Evolutionary conservation across 495 filamentous ascomycete genomes (phyloP).

Genomic region (Tuber borchii): DNA sequence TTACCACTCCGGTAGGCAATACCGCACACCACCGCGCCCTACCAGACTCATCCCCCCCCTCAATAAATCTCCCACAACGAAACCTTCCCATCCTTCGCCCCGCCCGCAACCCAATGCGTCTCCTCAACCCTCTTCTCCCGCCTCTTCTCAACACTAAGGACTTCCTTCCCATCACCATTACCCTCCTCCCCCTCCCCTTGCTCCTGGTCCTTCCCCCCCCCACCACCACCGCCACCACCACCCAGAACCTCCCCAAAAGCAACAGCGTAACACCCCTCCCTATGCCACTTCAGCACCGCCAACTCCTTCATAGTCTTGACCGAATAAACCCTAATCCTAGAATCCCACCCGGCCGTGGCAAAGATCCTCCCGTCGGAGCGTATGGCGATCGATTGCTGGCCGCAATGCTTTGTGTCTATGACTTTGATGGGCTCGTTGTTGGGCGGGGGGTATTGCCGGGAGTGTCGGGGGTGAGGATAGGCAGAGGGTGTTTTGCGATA

Average conservation of each 20-base stretch:
- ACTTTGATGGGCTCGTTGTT: slow-evolving; percentile 49
- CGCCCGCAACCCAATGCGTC: slow-evolving; percentile 83
- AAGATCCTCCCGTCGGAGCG: slow-evolving; percentile 76
- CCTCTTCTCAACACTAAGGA: slow-evolving; percentile 54
- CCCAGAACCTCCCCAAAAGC: slow-evolving; percentile 59
- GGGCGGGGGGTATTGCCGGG: slow-evolving; percentile 39
- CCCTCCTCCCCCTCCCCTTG: slow-evolving; percentile 13
- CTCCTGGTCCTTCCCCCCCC: no score
- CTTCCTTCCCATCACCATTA: slow-evolving; percentile 20
- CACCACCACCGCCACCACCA: slow-evolving; percentile 2
- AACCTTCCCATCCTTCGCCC: slow-evolving; percentile 92
- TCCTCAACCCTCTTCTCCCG: slow-evolving; percentile 56
- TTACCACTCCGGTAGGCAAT: background rate
- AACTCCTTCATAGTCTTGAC: slow-evolving; percentile 75
- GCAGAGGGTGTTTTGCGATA: slow-evolving; percentile 52
- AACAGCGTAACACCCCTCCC: slow-evolving; percentile 78
- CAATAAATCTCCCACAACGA: slow-evolving; percentile 94
- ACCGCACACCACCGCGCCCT: background rate
- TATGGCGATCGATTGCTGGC: slow-evolving; percentile 75
- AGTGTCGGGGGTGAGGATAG: slow-evolving; percentile 53
- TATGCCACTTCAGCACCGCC: slow-evolving; percentile 93
- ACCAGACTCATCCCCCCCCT: slow-evolving; percentile 21
- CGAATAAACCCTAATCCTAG: slow-evolving; percentile 70
- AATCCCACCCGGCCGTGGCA: slow-evolving; percentile 91
- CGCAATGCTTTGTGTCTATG: slow-evolving; percentile 75